A percentile compares a stretch with the other conserved stretches of the same genome.
phyloP scores from a whole-genome alignment of 805 yeast genomes.

The Hanseniaspora mollemarum region DNA sequence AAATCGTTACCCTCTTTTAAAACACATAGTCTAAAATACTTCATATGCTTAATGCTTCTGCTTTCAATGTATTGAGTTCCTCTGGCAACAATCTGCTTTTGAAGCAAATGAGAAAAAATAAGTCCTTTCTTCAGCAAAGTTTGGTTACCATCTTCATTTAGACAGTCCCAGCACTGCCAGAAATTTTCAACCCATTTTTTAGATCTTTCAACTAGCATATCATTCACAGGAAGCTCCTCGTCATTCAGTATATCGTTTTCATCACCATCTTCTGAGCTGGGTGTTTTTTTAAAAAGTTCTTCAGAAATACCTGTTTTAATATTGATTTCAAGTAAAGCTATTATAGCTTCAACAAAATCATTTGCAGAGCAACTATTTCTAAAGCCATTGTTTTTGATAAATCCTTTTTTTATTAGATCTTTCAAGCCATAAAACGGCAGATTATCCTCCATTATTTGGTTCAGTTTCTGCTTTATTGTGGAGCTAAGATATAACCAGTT shows the following conservation, averaged over 20 bases:
- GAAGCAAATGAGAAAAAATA: conserved; percentile 72
- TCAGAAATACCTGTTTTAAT: conserved; percentile 24
- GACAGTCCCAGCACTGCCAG: conserved; percentile 59
- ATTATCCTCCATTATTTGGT: conserved; percentile 55
- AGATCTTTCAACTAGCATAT: conserved; percentile 36
- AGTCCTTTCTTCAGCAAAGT: conserved; percentile 41
- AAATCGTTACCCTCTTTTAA: conserved; percentile 81
- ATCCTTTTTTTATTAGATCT: conserved; percentile 75
- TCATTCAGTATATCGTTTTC: background rate
- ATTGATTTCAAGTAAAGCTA: conserved; percentile 71
- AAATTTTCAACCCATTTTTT: conserved; percentile 65
- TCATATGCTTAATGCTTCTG: conserved; percentile 61
- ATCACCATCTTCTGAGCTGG: conserved; percentile 15
- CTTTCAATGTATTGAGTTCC: conserved; percentile 86
- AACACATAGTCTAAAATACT: conserved; percentile 75
- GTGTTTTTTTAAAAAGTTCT: conserved; percentile 21
- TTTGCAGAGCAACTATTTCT: conserved; percentile 81
- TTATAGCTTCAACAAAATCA: conserved; percentile 80
- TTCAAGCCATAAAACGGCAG: conserved; percentile 69
- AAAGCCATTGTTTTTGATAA: conserved; percentile 74
- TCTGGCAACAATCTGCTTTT: conserved; percentile 70
- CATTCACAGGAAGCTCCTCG: conserved; percentile 15
- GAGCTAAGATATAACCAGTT: conserved; percentile 87
- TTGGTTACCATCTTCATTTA: conserved; percentile 35
- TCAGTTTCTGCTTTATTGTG: conserved; percentile 60